Conservation (phyloP, 1,284 basidiomycete genomes). For the Tylopilus sp. region DNA sequence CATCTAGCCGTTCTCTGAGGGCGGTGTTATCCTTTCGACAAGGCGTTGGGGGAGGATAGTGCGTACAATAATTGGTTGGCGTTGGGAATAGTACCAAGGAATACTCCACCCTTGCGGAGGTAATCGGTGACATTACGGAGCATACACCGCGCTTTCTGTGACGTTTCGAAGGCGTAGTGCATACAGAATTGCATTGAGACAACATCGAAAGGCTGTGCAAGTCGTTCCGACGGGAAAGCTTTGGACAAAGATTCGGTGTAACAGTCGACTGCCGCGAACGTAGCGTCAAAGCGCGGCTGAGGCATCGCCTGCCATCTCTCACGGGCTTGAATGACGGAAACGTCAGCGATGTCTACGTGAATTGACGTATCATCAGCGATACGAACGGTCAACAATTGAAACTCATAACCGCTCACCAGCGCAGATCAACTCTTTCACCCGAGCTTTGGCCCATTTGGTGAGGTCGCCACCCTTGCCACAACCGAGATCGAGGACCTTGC, state of each 20-base stretch:
- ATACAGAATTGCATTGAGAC: slow-evolving; percentile 99
- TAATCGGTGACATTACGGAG: slow-evolving; percentile 83
- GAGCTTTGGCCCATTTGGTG: slow-evolving; percentile 92
- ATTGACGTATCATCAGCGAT: slow-evolving; percentile 3
- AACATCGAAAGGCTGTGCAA: slow-evolving; percentile 75
- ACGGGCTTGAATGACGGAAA: slow-evolving; percentile 88
- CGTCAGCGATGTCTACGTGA: slow-evolving; percentile 78
- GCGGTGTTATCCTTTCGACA: slow-evolving; percentile 12
- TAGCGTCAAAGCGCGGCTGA: slow-evolving; percentile 60
- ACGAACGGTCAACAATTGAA: slow-evolving; percentile 1
- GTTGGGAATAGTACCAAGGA: slow-evolving; percentile 94
- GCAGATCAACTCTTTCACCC: slow-evolving; percentile 73
- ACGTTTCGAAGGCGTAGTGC: slow-evolving; percentile 97
- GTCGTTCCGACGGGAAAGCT: slow-evolving; percentile 59
- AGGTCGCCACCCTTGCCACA: slow-evolving; percentile 98
- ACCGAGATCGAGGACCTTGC: slow-evolving; percentile 91
- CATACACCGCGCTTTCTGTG: slow-evolving; percentile 85
- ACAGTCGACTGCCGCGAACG: slow-evolving; percentile 87
- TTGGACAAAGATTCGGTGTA: slow-evolving; percentile 70
- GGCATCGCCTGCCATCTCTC: slow-evolving; percentile 56
- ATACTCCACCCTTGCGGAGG: slow-evolving; percentile 79
- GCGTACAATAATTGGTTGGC: slow-evolving; percentile 74
- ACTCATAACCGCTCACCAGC: slow-evolving; percentile 58
- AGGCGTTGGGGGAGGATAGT: slow-evolving; percentile 5
- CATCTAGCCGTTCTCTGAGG: slow-evolving; percentile 59